Evolutionary conservation across 768 basidiomycete species (phyloP).

Genomic region (Dendrothele bispora): DNA sequence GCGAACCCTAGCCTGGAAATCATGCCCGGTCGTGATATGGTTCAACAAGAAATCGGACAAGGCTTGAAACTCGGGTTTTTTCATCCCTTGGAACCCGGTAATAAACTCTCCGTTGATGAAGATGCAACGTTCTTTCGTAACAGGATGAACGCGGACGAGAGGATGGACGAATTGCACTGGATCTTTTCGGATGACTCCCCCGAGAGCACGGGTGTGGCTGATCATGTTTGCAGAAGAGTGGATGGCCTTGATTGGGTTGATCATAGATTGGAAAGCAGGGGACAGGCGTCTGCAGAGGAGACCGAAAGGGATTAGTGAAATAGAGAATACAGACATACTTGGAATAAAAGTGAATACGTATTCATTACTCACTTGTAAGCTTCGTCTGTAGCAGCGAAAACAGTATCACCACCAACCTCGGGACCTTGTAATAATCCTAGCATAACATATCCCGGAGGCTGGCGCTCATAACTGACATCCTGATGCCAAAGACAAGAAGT

Average conservation of each 20-base stretch:
- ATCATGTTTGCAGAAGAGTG: constrained; percentile 27
- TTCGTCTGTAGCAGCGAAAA: constrained; percentile 19
- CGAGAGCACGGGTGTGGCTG: constrained; percentile 17
- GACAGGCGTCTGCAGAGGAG: constrained; percentile 2
- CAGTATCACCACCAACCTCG: constrained; percentile 19
- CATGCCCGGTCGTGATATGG: constrained; percentile 23
- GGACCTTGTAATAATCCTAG: constrained; percentile 19
- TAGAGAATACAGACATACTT: no score
- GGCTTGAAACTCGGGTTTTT: constrained; percentile 23
- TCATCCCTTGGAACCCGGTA: constrained; percentile 22
- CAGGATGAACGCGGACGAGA: constrained; percentile 29
- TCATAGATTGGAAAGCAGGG: not conserved
- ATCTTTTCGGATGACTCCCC: constrained; percentile 27
- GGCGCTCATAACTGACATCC: constrained; percentile 20
- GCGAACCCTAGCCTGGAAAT: constrained; percentile 23
- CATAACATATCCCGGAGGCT: constrained; percentile 21
- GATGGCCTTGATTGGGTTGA: constrained; percentile 18
- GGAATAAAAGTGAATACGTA: not conserved
- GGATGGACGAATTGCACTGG: constrained; percentile 26
- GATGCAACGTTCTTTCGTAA: constrained; percentile 23
- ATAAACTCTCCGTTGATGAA: constrained; percentile 30
- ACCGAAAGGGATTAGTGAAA: not conserved
- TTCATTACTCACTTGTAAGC: constrained; percentile 12
- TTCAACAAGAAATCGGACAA: constrained; percentile 23
- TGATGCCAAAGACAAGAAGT: constrained; percentile 22